phyloP scores from a whole-genome alignment of 805 yeast species.

The Saccharomycopsis schoenii region DNA sequence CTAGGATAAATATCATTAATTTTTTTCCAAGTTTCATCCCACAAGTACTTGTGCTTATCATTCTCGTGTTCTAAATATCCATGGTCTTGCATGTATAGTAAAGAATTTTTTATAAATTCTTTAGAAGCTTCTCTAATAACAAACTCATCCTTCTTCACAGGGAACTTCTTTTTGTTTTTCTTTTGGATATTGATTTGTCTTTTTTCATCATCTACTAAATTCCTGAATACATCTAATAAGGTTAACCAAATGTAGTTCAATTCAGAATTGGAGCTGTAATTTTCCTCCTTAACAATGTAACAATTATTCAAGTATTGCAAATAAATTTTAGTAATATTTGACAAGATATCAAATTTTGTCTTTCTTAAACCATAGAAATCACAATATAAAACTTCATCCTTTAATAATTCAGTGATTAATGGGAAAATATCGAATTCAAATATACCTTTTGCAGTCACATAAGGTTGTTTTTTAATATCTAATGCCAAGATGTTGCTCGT shows the following conservation, averaged over 20 bases:
- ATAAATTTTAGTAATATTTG: conserved; percentile 57
- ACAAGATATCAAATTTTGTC: conserved; percentile 60
- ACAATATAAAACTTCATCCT: conserved; percentile 51
- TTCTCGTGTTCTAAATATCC: conserved; percentile 9
- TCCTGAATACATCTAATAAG: conserved; percentile 14
- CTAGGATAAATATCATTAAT: conserved; percentile 11
- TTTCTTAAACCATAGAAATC: conserved; percentile 54
- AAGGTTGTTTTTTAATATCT: conserved; percentile 27
- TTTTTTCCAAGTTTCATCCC: conserved; percentile 15
- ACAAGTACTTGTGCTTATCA: conserved; percentile 7
- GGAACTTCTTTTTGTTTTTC: conserved; percentile 9
- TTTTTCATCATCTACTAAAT: conserved; percentile 13
- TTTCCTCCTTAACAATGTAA: conserved; percentile 8
- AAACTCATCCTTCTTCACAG: background rate
- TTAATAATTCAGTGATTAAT: conserved; percentile 52
- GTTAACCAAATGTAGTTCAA: conserved; percentile 16
- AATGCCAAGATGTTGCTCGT: conserved; percentile 42
- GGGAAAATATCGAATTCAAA: conserved; percentile 74
- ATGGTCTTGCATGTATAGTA: conserved; percentile 12
- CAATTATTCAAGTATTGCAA: conserved; percentile 33
- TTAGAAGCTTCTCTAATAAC: conserved; percentile 13
- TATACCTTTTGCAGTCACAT: conserved; percentile 41
- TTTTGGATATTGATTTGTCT: conserved; percentile 8
- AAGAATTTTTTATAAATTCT: conserved; percentile 16
- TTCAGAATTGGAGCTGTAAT: conserved; percentile 7